A percentile compares a stretch with the other conserved stretches of the same genome.
phyloP scores from a whole-genome alignment of 2,329 filamentous ascomycete species.

The Sodiomyces alkalinus region DNA sequence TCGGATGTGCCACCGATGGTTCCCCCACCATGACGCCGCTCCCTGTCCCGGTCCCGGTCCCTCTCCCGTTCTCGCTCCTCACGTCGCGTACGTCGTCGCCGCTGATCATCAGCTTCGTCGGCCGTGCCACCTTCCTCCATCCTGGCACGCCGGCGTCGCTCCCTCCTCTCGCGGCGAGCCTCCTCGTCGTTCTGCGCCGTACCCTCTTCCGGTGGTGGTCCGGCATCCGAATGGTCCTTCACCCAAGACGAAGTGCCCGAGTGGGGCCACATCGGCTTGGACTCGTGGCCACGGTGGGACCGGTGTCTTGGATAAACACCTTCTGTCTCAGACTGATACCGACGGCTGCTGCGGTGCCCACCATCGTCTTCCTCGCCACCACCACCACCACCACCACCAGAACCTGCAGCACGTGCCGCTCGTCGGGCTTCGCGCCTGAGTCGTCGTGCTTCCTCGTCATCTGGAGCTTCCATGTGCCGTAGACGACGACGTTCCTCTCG shows the following conservation, averaged over 20 bases:
- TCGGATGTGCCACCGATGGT: constrained; percentile 19
- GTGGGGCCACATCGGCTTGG: constrained; percentile 38
- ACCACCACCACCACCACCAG: no score
- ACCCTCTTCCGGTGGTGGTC: constrained; percentile 34
- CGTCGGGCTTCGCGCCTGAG: constrained; percentile 37
- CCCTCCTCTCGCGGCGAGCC: constrained; percentile 31
- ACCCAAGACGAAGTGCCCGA: constrained; percentile 52
- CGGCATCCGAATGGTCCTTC: constrained; percentile 47
- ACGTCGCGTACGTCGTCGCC: constrained; percentile 25
- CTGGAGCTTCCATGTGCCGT: constrained; percentile 24
- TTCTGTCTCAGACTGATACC: constrained; percentile 28
- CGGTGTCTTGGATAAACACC: constrained; percentile 26
- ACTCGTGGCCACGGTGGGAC: constrained; percentile 13
- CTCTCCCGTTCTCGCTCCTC: constrained; percentile 27
- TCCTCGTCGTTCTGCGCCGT: constrained; percentile 29
- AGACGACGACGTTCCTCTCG: constrained; percentile 33
- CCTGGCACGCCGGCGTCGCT: constrained; percentile 28
- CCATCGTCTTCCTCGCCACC: constrained; percentile 22
- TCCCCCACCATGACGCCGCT: constrained; percentile 10
- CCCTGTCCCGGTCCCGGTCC: no score
- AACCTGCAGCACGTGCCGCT: constrained; percentile 23
- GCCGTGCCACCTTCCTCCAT: constrained; percentile 21
- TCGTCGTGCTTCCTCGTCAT: constrained; percentile 39
- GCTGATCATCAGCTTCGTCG: constrained; percentile 28
- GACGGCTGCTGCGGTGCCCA: constrained; percentile 21